phyloP scores from a whole-genome alignment of 169 alveolate species.

The Plasmodium adleri region DNA sequence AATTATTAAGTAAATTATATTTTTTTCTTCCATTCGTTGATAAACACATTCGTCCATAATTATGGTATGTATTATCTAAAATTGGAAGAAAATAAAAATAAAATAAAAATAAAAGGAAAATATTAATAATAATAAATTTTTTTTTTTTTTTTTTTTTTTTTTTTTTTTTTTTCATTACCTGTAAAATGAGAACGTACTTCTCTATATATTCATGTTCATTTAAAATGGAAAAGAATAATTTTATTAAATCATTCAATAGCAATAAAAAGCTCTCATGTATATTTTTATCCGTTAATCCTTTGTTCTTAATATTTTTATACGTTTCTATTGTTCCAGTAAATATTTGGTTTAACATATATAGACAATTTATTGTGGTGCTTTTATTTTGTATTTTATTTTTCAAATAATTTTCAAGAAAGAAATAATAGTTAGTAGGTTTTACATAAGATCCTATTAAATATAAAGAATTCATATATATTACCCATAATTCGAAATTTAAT shows the following conservation, averaged over 20 bases:
- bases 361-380: conserved; percentile 30
- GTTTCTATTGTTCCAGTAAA: conserved; percentile 54
- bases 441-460: conserved; percentile 64
- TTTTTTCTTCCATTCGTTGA: conserved; percentile 11
- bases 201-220: conserved; percentile 26
- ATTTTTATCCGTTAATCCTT: not conserved
- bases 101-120: not conserved
- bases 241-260: conserved; percentile 6
- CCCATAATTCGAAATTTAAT: conserved; percentile 25
- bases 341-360: conserved; percentile 13
- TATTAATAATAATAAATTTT: not conserved
- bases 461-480: conserved; percentile 39
- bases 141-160: conserved; percentile 6
- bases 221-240: conserved; percentile 21
- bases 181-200: conserved; percentile 39
- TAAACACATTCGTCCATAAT: conserved; percentile 9
- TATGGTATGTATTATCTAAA: conserved; percentile 45
- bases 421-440: conserved; percentile 48
- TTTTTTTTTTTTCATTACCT: conserved; percentile 9
- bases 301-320: conserved; percentile 7
- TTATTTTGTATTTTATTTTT: conserved; percentile 18
- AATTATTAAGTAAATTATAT: conserved; percentile 28
- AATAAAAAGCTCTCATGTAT: conserved; percentile 12
- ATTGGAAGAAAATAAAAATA: not conserved
- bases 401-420: conserved; percentile 46